Percentiles rank a stretch among this genome's conserved stretches.
phyloP scores from a whole-genome alignment of 345 rosid genomes.

The Murraya paniculata region DNA sequence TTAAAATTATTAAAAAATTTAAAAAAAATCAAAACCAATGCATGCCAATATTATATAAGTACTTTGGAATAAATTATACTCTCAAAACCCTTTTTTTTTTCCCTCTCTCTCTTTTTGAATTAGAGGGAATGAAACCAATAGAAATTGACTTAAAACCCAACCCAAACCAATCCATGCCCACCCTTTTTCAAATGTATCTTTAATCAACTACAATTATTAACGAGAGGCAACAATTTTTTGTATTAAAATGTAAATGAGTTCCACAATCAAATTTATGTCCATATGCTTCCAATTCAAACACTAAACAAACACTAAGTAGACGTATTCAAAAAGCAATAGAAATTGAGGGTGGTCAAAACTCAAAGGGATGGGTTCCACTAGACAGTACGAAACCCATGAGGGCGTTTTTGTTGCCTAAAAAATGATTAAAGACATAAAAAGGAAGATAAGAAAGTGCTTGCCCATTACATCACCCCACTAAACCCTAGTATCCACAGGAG shows the following conservation, averaged over 20 bases:
- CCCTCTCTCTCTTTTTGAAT: not conserved
- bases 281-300: not conserved
- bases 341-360: slow-evolving; percentile 9
- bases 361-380: slow-evolving; percentile 15
- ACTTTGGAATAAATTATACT: not conserved
- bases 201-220: too few species aligned
- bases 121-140: slow-evolving; percentile 15
- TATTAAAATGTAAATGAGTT: not conserved
- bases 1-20: too few species aligned
- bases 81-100: not conserved
- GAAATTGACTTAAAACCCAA: too few species aligned
- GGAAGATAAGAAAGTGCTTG: not conserved
- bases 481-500: not conserved
- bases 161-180: too few species aligned
- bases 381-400: not conserved
- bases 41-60: not conserved
- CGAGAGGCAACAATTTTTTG: not conserved
- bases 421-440: not conserved
- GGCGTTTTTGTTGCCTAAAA: not conserved
- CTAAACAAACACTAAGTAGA: not conserved
- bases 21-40: not conserved
- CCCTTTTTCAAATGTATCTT: too few species aligned
- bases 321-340: not conserved
- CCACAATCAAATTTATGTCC: not conserved
- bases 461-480: not conserved